Evolutionary conservation across 805 yeast species (phyloP), one percentile per base, ranked within the genome.

Genomic region (Schwanniomyces yamadae): DNA sequence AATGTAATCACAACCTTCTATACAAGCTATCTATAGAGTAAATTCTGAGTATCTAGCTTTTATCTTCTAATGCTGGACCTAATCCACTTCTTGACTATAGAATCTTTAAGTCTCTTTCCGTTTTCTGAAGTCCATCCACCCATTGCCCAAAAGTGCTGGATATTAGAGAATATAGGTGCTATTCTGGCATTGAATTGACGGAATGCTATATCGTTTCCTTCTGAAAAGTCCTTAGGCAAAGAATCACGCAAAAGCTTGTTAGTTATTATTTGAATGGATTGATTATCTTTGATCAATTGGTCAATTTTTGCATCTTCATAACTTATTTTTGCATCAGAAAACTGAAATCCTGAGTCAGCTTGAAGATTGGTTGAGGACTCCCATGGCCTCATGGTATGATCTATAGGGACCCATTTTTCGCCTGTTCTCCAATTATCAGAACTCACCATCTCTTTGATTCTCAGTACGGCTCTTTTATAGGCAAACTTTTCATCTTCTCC

Each of bases 401-500:
- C 73, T 1, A 76, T 54, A 5, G 85, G 86, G 2, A 68, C 59
- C 88, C 87, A 82, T 37, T 68, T 55, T 13, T 57, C 59, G 4
- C 46, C 35, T 10, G 28, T 34, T 42, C 83, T 69, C 83, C 86
- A 82, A 20, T 52, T 35, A 23, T 57, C 61, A 0, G 79, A 72
- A 1, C 71, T 67, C 3, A 76, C 71, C 82, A 78, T 78, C 45
- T 78, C 83, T 34, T 68, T 66, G 23, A 83, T 68, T 44, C 90
- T 61, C 48, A 82, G 77, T 1, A 82, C 80, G 0, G 90, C 89
- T 45, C 90, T 60, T 42, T 77, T 78, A 49, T 73, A 82, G 3
- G 90, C 88, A 58, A 82, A 82, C 59, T 71, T 72, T 51, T 83
- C 90, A 56, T 82, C 90, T 48, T 83, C 87, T 16, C 90, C 90